Conservation (phyloP, 306 rosid species). For the Inga leiocalycina region DNA sequence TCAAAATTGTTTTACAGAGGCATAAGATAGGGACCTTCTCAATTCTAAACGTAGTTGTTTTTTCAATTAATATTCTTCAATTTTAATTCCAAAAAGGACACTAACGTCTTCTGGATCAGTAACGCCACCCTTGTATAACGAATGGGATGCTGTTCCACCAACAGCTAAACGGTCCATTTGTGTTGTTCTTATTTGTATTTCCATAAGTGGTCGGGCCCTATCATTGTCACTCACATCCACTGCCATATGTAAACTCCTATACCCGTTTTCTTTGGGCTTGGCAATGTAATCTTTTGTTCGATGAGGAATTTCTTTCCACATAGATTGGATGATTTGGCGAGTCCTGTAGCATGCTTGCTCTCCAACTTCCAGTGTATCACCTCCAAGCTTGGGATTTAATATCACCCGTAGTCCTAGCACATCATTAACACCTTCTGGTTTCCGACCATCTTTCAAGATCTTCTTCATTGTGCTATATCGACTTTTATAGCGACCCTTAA, state of each 20-base stretch:
- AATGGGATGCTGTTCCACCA: conserved; percentile 90
- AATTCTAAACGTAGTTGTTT: not conserved
- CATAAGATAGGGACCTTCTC: not conserved
- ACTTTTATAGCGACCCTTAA: conserved; percentile 81
- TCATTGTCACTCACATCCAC: conserved; percentile 77
- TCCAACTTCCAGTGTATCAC: conserved; percentile 44
- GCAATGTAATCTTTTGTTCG: conserved; percentile 86
- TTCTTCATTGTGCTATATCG: conserved; percentile 94
- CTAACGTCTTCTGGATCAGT: conserved; percentile 86
- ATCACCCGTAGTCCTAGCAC: conserved; percentile 81
- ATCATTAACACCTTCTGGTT: conserved; percentile 79
- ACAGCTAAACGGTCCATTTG: conserved; percentile 82
- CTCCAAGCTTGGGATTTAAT: conserved; percentile 60
- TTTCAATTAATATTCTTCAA: not conserved
- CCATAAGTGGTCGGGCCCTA: conserved; percentile 75
- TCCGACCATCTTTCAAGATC: conserved; percentile 85
- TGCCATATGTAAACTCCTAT: conserved; percentile 87
- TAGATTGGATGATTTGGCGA: conserved; percentile 53
- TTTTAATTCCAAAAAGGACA: conserved; percentile 20
- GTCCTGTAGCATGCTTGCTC: conserved; percentile 85
- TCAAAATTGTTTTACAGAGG: not conserved
- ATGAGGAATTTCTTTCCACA: conserved; percentile 82
- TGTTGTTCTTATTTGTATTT: conserved; percentile 84
- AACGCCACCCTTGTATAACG: conserved; percentile 92
- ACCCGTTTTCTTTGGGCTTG: conserved; percentile 84